Percentiles rank a stretch among this genome's conserved stretches.
phyloP scores from a whole-genome alignment of 1,139 yeast genomes.

The Suhomyces taliae region DNA sequence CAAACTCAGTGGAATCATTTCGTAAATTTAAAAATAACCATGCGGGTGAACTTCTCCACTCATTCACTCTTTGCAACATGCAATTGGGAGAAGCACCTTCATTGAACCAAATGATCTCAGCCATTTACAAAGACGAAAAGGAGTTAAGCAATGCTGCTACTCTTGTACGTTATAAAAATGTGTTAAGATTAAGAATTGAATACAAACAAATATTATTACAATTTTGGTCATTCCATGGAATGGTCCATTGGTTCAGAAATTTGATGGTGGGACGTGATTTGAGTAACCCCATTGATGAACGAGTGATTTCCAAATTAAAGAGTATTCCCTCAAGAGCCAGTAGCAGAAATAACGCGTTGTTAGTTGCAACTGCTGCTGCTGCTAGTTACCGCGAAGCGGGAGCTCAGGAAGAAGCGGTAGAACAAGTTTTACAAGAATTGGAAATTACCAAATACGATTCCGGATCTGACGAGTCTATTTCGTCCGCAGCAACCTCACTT shows the following conservation, averaged over 20 bases:
- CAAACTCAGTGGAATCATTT: constrained; percentile 17
- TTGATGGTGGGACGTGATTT: constrained; percentile 39
- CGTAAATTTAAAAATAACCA: constrained; percentile 18
- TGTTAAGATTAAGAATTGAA: constrained; percentile 42
- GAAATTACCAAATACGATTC: not conserved
- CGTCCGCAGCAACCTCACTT: constrained; percentile 2
- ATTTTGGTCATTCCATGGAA: constrained; percentile 44
- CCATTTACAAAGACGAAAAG: constrained; percentile 29
- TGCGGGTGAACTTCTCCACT: constrained; percentile 26
- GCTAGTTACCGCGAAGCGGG: constrained; percentile 15
- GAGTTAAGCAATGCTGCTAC: constrained; percentile 16
- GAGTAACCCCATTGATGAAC: constrained; percentile 33
- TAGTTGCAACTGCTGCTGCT: constrained; percentile 30
- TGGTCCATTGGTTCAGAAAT: constrained; percentile 42
- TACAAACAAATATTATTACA: constrained; percentile 42
- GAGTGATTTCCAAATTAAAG: constrained; percentile 30
- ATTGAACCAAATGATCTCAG: constrained; percentile 28
- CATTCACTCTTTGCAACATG: constrained; percentile 34
- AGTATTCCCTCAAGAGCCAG: constrained; percentile 30
- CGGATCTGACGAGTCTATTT: not conserved
- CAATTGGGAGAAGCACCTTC: constrained; percentile 43
- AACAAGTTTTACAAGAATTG: not conserved
- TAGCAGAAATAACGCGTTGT: constrained; percentile 27
- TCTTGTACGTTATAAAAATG: constrained; percentile 37
- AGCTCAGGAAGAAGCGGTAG: not conserved